Percentiles rank a stretch among this genome's conserved stretches.
Conservation (phyloP, 768 basidiomycete species). For the Cyclocybe cylindracea region DNA sequence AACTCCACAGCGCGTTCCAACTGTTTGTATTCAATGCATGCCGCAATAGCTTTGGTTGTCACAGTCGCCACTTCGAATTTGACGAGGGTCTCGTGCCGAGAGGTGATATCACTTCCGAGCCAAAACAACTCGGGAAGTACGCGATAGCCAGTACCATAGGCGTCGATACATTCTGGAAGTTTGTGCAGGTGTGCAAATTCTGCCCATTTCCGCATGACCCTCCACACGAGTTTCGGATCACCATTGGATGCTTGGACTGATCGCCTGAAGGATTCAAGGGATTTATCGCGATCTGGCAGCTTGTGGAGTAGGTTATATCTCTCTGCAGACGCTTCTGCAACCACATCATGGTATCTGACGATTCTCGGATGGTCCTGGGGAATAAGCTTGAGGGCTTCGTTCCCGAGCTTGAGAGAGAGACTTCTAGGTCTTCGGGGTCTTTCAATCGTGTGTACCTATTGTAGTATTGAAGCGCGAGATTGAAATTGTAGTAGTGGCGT, state of each 20-base stretch:
- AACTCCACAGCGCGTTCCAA: constrained; percentile 16
- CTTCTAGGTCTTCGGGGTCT: constrained; percentile 7
- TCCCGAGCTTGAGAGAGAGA: not conserved
- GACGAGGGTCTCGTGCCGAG: constrained; percentile 13
- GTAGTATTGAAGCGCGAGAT: constrained; percentile 2
- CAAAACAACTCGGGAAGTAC: constrained; percentile 16
- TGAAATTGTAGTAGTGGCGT: not conserved
- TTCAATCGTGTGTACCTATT: constrained; percentile 3
- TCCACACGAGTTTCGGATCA: constrained; percentile 8
- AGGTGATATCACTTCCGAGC: constrained; percentile 12
- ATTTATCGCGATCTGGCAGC: not conserved
- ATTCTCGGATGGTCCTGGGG: not conserved
- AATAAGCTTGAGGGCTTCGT: constrained; percentile 1
- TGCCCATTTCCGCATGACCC: constrained; percentile 10
- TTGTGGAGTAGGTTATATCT: constrained; percentile 1
- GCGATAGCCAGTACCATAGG: constrained; percentile 9
- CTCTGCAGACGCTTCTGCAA: constrained; percentile 1
- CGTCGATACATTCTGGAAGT: constrained; percentile 6
- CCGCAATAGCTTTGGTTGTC: constrained; percentile 9
- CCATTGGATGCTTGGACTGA: not conserved
- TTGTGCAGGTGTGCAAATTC: constrained; percentile 5
- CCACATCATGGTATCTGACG: not conserved
- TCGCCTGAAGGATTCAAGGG: not conserved
- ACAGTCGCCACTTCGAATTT: constrained; percentile 4
- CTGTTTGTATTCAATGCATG: constrained; percentile 6